Percentiles rank a stretch among this genome's conserved stretches.
These are phyloP conservation scores for Backusella luteola DNA, from an alignment of 192 early-diverging fungal species.

Conservation along the genomic window DNA sequence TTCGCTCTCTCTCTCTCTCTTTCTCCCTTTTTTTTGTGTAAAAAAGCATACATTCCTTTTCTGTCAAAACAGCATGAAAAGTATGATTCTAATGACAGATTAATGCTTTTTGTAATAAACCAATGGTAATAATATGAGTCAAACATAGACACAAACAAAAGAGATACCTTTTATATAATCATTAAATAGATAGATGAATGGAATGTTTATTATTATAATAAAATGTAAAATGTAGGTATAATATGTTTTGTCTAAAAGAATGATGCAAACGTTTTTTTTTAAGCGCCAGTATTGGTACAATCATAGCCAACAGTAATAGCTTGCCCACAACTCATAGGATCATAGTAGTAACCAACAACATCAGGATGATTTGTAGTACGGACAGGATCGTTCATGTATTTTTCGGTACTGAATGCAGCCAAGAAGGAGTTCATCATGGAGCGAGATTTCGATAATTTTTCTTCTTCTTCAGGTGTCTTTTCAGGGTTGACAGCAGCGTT, in stretches of 20 bases:
- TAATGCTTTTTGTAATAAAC: background rate
- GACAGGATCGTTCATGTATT: constrained; percentile 29
- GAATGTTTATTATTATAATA: background rate
- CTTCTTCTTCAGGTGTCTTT: background rate
- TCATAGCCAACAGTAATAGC: constrained; percentile 10
- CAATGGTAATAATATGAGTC: background rate
- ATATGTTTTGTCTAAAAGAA: background rate
- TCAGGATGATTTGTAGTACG: constrained; percentile 26
- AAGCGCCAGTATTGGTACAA: constrained; percentile 31
- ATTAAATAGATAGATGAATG: background rate
- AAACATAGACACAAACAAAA: no score
- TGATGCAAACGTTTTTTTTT: constrained; percentile 9
- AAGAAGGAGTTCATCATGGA: background rate
- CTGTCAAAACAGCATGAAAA: background rate
- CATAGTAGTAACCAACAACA: constrained; percentile 29
- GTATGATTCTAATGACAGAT: background rate
- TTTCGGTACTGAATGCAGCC: background rate
- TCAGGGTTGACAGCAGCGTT: background rate
- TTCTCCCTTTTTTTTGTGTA: background rate
- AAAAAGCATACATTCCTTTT: background rate
- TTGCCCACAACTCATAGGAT: constrained; percentile 28
- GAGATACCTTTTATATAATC: no score
- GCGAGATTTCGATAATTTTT: background rate
- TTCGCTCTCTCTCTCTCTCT: background rate
- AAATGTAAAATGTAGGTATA: background rate